Conservation (phyloP, 2,329 filamentous ascomycete genomes). For the Passalora sequoiae region DNA sequence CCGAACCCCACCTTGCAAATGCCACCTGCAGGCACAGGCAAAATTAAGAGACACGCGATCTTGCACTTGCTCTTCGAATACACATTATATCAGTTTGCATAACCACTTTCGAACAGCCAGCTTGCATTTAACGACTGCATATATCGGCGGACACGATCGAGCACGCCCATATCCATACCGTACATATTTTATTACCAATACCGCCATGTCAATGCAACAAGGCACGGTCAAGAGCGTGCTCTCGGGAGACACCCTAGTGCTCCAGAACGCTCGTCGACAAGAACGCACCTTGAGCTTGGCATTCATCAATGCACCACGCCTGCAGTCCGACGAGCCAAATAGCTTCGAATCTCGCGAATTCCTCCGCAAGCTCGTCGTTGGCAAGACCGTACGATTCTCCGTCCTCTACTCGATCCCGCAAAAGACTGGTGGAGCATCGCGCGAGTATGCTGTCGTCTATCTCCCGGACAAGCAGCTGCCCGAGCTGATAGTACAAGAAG, state of each 20-base stretch:
- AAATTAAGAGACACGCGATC: too few species aligned
- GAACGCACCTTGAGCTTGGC: constrained; percentile 87
- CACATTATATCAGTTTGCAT: too few species aligned
- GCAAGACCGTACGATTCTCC: constrained; percentile 79
- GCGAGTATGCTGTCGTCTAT: constrained; percentile 80
- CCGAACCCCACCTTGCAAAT: too few species aligned
- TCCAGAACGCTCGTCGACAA: constrained; percentile 62
- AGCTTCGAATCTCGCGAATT: constrained; percentile 94
- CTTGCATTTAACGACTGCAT: too few species aligned
- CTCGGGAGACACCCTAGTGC: constrained; percentile 85
- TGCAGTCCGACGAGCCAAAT: constrained; percentile 54
- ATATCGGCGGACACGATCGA: too few species aligned
- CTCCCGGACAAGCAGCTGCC: constrained; percentile 72
- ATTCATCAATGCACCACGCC: constrained; percentile 80
- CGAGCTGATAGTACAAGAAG: constrained; percentile 76
- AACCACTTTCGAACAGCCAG: too few species aligned
- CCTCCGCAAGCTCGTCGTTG: constrained; percentile 75
- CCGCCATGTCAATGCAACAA: constrained; percentile 44
- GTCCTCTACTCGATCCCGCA: constrained; percentile 83
- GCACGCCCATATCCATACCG: too few species aligned
- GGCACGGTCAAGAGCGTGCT: constrained; percentile 87
- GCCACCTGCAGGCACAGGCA: too few species aligned
- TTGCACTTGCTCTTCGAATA: too few species aligned
- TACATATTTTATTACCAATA: neutral
- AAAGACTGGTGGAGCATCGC: constrained; percentile 51